Percentiles rank a stretch among this genome's conserved stretches.
Conservation (phyloP, 441 rosid species). For the Populus tomentosa region DNA sequence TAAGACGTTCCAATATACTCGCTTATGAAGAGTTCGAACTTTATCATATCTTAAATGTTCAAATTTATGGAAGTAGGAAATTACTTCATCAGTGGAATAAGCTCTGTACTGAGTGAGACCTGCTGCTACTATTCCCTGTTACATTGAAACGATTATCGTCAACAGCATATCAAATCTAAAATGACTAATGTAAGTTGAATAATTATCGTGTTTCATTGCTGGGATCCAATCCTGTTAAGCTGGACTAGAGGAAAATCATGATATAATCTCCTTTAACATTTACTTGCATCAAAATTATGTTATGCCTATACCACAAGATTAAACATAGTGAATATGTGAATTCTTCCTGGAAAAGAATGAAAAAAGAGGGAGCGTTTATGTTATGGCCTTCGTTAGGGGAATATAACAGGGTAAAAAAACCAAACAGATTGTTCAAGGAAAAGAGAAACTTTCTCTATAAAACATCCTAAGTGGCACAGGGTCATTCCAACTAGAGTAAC, state of each 20-base stretch:
- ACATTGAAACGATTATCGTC: slow-evolving; percentile 14
- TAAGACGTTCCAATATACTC: not conserved
- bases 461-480: not conserved
- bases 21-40: not conserved
- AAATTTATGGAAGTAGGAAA: slow-evolving; percentile 7
- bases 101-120: slow-evolving; percentile 94
- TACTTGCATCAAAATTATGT: not conserved
- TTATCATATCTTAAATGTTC: not conserved
- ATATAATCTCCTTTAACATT: not conserved
- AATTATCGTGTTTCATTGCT: not conserved
- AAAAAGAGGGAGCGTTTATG: not conserved
- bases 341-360: not conserved
- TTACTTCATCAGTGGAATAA: slow-evolving; percentile 91
- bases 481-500: not conserved
- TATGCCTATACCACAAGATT: not conserved
- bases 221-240: not conserved
- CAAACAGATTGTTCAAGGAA: not conserved
- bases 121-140: slow-evolving; percentile 83
- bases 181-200: not conserved
- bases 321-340: not conserved
- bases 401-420: not conserved
- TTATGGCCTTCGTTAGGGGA: not conserved
- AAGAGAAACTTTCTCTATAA: not conserved
- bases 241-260: not conserved
- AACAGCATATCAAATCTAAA: not conserved